Percentiles rank a stretch among this genome's conserved stretches.
These are phyloP conservation scores for Phytophthora pistaciae DNA, from an alignment of 352 stramenopile species.

Conservation along the genomic window DNA sequence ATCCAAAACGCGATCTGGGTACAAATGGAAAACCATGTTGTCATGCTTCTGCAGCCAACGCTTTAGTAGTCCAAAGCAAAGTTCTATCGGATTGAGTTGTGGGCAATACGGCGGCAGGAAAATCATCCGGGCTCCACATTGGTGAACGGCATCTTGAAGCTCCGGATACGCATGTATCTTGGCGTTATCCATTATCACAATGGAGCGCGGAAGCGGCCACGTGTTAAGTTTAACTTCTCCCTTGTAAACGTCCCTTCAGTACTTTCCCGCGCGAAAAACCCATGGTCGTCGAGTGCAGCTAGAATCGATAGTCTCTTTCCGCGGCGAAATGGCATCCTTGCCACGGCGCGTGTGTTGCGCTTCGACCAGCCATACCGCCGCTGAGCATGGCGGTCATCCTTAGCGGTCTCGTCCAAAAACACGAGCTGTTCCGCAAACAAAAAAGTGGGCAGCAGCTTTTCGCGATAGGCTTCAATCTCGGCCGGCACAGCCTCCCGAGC, in stretches of 20 bases:
- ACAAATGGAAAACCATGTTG: background rate
- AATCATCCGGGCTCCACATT: background rate
- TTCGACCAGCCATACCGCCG: background rate
- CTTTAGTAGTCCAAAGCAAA: background rate
- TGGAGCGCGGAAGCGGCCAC: background rate
- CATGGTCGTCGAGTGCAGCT: background rate
- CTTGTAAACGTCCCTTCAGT: background rate
- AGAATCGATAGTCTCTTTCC: background rate
- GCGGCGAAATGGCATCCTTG: background rate
- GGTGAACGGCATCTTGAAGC: background rate
- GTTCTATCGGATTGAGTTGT: background rate
- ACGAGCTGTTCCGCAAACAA: background rate
- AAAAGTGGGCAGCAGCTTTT: background rate
- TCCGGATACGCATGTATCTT: background rate
- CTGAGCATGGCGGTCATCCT: background rate
- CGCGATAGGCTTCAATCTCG: conserved; percentile 3
- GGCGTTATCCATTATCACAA: background rate
- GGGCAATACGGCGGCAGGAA: background rate
- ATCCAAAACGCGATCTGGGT: conserved; percentile 5
- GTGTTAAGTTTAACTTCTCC: background rate
- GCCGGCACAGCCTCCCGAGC: conserved; percentile 1
- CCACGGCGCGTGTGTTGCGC: background rate
- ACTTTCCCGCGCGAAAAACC: background rate
- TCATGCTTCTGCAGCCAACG: background rate
- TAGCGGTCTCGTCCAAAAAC: background rate